Percentiles rank a stretch among this genome's conserved stretches.
phyloP scores from a whole-genome alignment of 164 flowering plant species.

The Vitis cinerea region DNA sequence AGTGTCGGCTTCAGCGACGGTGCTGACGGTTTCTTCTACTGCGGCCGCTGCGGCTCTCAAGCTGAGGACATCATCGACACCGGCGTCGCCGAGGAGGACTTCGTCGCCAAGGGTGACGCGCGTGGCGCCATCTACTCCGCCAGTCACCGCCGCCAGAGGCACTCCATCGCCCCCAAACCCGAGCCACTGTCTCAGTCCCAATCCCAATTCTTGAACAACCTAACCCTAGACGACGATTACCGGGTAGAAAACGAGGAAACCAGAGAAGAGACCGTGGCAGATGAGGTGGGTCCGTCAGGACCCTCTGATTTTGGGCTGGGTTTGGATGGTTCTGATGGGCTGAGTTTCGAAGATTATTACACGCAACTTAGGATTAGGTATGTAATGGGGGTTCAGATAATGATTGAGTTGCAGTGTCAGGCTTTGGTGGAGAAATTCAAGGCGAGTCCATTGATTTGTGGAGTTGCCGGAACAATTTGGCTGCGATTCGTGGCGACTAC shows the following conservation, averaged over 20 bases:
- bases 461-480: conserved; percentile 68
- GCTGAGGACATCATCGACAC: conserved; percentile 60
- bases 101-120: conserved; percentile 20
- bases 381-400: conserved; percentile 69
- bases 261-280: conserved; percentile 1
- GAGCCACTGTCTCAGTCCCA: conserved; percentile 33
- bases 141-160: conserved; percentile 21
- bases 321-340: background rate
- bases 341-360: conserved; percentile 36
- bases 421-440: conserved; percentile 68
- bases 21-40: conserved; percentile 64
- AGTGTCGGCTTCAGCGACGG: conserved; percentile 37
- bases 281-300: conserved; percentile 36
- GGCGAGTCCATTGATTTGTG: conserved; percentile 60
- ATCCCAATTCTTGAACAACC: conserved; percentile 12
- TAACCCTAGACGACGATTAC: background rate
- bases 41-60: conserved; percentile 48
- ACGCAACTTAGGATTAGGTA: conserved; percentile 55
- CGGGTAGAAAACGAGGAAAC: background rate
- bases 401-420: conserved; percentile 71
- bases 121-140: conserved; percentile 32
- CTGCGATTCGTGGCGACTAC: conserved; percentile 49
- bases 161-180: conserved; percentile 17
- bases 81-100: conserved; percentile 54
- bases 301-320: conserved; percentile 48